These are phyloP conservation scores for Rhododendron ferrugineum DNA, from an alignment of 148 eudicot species.

Conservation along the genomic window DNA sequence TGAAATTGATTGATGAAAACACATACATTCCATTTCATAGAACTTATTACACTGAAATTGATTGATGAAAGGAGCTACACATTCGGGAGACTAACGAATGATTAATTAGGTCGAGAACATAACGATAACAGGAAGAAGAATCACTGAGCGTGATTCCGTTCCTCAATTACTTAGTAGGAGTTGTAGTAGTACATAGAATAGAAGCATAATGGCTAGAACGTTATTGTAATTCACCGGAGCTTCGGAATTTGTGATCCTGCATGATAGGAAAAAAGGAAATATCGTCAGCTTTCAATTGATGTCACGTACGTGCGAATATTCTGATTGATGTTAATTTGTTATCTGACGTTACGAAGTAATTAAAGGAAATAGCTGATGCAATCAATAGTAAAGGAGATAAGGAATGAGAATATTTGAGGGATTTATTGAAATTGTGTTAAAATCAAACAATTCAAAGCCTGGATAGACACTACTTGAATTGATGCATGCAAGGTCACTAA, in stretches of 20 bases:
- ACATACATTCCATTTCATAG: not conserved
- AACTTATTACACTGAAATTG: not conserved
- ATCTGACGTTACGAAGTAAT: not conserved
- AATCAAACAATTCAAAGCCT: not conserved
- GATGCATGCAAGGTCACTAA: not conserved
- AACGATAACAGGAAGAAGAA: not conserved
- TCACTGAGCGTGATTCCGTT: not conserved
- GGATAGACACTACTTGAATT: not conserved
- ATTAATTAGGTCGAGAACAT: not conserved
- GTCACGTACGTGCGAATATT: not conserved
- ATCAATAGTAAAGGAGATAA: not conserved
- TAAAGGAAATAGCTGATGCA: not conserved
- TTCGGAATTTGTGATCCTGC: constrained; percentile 52
- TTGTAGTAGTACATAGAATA: not conserved
- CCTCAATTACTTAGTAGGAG: not conserved
- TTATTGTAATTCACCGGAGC: constrained; percentile 17
- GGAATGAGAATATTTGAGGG: not conserved
- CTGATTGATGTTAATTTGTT: not conserved
- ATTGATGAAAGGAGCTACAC: not conserved
- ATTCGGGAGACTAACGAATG: not conserved
- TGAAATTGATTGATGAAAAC: not conserved
- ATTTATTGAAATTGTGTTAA: not conserved
- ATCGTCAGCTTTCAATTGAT: not conserved
- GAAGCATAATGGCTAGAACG: constrained; percentile 4
- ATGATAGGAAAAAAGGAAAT: constrained; percentile 7